phyloP scores from a whole-genome alignment of 1,139 yeast species.

The Pneumocystis oryctolagi region DNA sequence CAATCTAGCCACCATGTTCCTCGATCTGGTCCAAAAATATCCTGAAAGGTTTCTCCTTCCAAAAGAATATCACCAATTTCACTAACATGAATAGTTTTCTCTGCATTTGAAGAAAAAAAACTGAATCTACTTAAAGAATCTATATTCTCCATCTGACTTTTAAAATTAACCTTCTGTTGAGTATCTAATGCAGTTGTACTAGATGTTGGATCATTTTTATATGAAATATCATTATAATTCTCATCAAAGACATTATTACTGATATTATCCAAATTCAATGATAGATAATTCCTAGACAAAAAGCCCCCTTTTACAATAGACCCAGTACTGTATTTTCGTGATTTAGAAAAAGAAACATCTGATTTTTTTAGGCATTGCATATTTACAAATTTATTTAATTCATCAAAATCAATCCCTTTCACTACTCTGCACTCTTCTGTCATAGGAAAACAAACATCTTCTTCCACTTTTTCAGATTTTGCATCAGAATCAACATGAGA shows the following conservation, averaged over 20 bases:
- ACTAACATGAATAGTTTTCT: constrained; percentile 79
- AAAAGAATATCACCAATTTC: constrained; percentile 62
- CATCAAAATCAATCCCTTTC: constrained; percentile 26
- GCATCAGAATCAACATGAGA: constrained; percentile 25
- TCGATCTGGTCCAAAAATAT: constrained; percentile 47
- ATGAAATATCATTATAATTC: not conserved
- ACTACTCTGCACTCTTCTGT: constrained; percentile 38
- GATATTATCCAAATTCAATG: not conserved
- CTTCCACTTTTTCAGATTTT: constrained; percentile 51
- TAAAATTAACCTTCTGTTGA: not conserved
- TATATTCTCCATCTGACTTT: constrained; percentile 5
- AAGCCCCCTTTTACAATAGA: not conserved
- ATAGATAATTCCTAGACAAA: not conserved
- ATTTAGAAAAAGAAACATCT: not conserved
- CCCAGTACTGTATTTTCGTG: constrained; percentile 1
- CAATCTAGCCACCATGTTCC: constrained; percentile 62
- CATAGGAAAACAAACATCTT: constrained; percentile 96
- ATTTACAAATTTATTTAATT: constrained; percentile 26
- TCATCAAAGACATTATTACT: not conserved
- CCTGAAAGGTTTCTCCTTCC: constrained; percentile 49
- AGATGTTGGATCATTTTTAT: not conserved
- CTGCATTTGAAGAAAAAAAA: constrained; percentile 65
- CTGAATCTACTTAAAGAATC: constrained; percentile 56
- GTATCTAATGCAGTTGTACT: not conserved
- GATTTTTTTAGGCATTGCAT: constrained; percentile 10